phyloP scores from a whole-genome alignment of 352 stramenopile genomes.

The Pythium phragmitis region DNA sequence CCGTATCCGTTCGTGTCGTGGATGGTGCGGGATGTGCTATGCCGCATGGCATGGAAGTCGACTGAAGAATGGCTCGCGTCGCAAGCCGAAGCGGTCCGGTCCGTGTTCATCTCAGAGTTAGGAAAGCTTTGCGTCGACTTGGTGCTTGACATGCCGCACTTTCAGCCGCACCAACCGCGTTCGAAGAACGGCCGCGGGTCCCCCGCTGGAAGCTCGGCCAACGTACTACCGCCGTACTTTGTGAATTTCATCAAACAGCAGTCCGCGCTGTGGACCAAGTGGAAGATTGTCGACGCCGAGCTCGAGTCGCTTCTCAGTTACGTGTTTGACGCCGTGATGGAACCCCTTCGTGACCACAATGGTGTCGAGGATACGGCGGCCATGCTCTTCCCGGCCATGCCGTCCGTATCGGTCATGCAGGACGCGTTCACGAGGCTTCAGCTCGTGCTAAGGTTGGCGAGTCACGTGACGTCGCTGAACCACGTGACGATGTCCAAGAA shows the following conservation, averaged over 20 bases:
- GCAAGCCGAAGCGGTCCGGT: constrained; percentile 58
- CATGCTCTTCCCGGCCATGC: constrained; percentile 39
- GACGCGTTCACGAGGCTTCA: constrained; percentile 76
- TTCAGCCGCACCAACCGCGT: constrained; percentile 37
- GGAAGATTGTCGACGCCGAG: constrained; percentile 62
- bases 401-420: constrained; percentile 63
- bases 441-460: constrained; percentile 54
- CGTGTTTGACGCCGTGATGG: constrained; percentile 52
- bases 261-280: constrained; percentile 63
- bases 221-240: constrained; percentile 80
- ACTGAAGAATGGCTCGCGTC: constrained; percentile 65
- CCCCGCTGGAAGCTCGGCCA: constrained; percentile 43
- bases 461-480: constrained; percentile 67
- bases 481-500: constrained; percentile 44
- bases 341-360: constrained; percentile 38
- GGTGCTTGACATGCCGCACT: constrained; percentile 75
- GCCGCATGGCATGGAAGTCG: constrained; percentile 74
- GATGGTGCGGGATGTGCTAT: constrained; percentile 81
- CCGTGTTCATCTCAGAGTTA: constrained; percentile 69
- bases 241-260: constrained; percentile 88
- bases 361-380: not conserved
- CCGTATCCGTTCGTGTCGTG: constrained; percentile 82
- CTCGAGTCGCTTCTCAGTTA: constrained; percentile 60
- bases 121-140: constrained; percentile 76
- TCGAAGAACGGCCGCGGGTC: constrained; percentile 33